A percentile compares a stretch with the other conserved stretches of the same genome.
Evolutionary conservation across 2,329 filamentous ascomycete species (phyloP).

Genomic region (Colletotrichum paranaense): DNA sequence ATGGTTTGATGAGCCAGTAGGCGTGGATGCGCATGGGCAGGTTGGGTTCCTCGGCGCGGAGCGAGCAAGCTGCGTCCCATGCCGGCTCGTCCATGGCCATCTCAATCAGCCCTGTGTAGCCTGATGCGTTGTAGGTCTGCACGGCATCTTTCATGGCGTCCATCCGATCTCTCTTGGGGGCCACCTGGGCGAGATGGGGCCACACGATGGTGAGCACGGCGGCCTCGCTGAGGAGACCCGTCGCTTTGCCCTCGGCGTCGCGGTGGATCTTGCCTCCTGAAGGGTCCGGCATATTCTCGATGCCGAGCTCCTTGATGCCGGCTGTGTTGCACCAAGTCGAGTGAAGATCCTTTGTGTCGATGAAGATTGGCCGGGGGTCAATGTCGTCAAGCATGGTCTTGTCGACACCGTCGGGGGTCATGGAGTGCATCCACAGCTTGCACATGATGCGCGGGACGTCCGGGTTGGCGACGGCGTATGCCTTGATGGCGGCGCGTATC

Average conservation of each 20-base stretch:
- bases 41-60: conserved; percentile 50
- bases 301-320: conserved; percentile 60
- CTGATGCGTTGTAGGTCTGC: conserved; percentile 60
- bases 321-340: conserved; percentile 67
- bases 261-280: conserved; percentile 64
- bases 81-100: conserved; percentile 72
- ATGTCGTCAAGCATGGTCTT: conserved; percentile 63
- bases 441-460: conserved; percentile 61
- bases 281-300: conserved; percentile 58
- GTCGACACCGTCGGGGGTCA: conserved; percentile 57
- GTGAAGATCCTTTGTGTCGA: conserved; percentile 68
- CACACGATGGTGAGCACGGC: conserved; percentile 64
- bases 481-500: conserved; percentile 58
- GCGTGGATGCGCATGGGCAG: conserved; percentile 61
- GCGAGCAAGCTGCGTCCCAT: conserved; percentile 62
- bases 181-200: conserved; percentile 62
- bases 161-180: conserved; percentile 59
- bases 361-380: conserved; percentile 64
- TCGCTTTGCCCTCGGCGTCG: conserved; percentile 57
- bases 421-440: conserved; percentile 66
- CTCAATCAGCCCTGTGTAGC: conserved; percentile 67
- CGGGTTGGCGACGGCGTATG: conserved; percentile 59
- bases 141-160: conserved; percentile 61
- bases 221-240: conserved; percentile 63
- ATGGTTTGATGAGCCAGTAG: conserved; percentile 68